Evolutionary conservation across 179 eudicot genomes (phyloP).

Genomic region (Vitellaria paradoxa): DNA sequence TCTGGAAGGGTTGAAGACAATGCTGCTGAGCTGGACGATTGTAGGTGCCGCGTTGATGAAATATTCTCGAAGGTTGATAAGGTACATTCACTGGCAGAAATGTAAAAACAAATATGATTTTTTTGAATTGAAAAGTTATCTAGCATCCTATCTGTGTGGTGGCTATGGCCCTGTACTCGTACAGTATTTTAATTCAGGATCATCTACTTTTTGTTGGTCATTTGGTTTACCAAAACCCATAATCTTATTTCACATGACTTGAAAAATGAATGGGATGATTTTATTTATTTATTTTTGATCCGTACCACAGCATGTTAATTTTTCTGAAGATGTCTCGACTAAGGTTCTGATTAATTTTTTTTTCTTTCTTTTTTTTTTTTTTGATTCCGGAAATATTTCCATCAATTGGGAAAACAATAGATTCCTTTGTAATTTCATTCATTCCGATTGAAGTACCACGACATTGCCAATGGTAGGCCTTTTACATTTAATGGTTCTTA

Average conservation of each 20-base stretch:
- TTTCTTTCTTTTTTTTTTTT: too few species aligned
- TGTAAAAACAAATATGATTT: background rate
- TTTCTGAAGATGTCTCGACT: too few species aligned
- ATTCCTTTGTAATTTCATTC: background rate
- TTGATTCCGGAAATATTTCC: too few species aligned
- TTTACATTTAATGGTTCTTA: background rate
- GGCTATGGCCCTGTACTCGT: background rate
- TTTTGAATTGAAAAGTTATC: background rate
- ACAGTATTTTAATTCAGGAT: too few species aligned
- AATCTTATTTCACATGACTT: too few species aligned
- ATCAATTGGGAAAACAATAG: background rate
- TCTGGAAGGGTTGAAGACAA: slow-evolving; percentile 29
- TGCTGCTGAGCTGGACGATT: slow-evolving; percentile 32
- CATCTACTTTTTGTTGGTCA: too few species aligned
- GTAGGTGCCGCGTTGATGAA: slow-evolving; percentile 42
- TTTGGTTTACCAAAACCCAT: too few species aligned
- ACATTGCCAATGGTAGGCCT: background rate
- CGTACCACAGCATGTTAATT: too few species aligned
- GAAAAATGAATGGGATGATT: too few species aligned
- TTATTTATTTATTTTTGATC: too few species aligned
- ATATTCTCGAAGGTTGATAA: slow-evolving; percentile 45
- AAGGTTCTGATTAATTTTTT: too few species aligned
- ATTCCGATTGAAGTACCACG: background rate
- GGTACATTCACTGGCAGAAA: slow-evolving; percentile 29
- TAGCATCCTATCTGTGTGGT: background rate